Conservation (phyloP, 768 basidiomycete genomes). For the Leccinum pellstonianum region DNA sequence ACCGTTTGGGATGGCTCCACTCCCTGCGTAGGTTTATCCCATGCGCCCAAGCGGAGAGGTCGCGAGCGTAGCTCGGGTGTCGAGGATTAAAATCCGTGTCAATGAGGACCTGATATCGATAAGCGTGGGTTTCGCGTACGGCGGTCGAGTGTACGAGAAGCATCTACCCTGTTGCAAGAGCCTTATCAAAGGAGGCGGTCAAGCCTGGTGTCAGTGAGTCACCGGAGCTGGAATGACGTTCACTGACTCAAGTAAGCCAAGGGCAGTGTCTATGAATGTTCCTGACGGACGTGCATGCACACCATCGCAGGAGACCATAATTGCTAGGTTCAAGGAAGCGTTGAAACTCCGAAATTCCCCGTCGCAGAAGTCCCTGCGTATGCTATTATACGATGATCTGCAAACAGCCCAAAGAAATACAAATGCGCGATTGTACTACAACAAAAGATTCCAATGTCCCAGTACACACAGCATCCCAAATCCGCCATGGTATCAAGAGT, state of each 20-base stretch:
- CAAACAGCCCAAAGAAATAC: slow-evolving; percentile 22
- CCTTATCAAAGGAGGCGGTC: slow-evolving; percentile 9
- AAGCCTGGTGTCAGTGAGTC: slow-evolving; percentile 18
- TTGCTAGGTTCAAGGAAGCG: slow-evolving; percentile 18
- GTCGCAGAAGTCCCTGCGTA: slow-evolving; percentile 8
- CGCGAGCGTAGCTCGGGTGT: slow-evolving; percentile 6
- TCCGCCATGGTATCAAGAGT: slow-evolving; percentile 24
- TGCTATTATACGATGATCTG: slow-evolving; percentile 16
- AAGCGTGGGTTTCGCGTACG: slow-evolving; percentile 13
- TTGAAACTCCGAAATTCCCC: slow-evolving; percentile 15
- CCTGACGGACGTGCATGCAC: slow-evolving; percentile 5
- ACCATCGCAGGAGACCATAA: slow-evolving; percentile 8
- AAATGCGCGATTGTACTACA: slow-evolving; percentile 19
- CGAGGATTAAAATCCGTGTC: not conserved
- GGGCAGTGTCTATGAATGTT: slow-evolving; percentile 6
- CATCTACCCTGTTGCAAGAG: not conserved
- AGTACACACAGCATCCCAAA: slow-evolving; percentile 15
- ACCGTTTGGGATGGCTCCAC: not conserved
- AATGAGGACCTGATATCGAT: slow-evolving; percentile 1
- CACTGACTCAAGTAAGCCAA: slow-evolving; percentile 1
- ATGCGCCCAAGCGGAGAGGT: not conserved
- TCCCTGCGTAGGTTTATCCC: not conserved
- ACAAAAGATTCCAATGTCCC: slow-evolving; percentile 20
- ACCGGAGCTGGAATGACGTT: slow-evolving; percentile 17
- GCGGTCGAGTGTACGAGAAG: not conserved